Percentiles rank a stretch among this genome's conserved stretches.
Conservation (phyloP, 345 rosid species). For the Turnera subulata region DNA sequence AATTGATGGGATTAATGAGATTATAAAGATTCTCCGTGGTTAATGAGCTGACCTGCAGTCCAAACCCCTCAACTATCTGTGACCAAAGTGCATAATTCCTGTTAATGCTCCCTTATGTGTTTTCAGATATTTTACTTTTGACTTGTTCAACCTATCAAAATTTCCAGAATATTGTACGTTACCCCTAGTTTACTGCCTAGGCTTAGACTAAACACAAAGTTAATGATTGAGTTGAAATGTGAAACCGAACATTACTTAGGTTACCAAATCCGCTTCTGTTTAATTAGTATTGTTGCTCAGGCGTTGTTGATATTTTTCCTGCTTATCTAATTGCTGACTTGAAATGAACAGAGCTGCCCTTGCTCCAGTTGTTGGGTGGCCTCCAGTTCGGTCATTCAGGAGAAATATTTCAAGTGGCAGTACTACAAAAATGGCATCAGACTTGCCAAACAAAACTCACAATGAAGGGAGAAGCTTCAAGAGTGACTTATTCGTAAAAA, state of each 20-base stretch:
- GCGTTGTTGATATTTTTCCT: not conserved
- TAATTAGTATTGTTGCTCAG: not conserved
- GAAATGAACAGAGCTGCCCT: slow-evolving; percentile 25
- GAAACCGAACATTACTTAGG: not conserved
- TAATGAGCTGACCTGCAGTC: not conserved
- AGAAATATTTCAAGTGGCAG: slow-evolving; percentile 27
- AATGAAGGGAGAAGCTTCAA: slow-evolving; percentile 16
- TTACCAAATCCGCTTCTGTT: not conserved
- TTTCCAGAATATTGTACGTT: not conserved
- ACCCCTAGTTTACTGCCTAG: not conserved
- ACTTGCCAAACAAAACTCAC: slow-evolving; percentile 3
- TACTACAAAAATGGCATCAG: slow-evolving; percentile 16
- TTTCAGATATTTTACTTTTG: no score
- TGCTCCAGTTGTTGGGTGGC: slow-evolving; percentile 42
- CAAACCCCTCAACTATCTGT: not conserved
- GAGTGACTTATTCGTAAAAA: slow-evolving; percentile 32
- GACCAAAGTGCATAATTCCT: no score
- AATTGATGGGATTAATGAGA: not conserved
- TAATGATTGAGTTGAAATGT: not conserved
- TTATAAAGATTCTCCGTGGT: not conserved
- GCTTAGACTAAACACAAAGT: not conserved
- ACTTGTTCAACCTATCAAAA: not conserved
- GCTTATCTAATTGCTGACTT: not conserved
- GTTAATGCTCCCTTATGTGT: no score
- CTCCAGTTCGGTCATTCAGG: slow-evolving; percentile 43